These are phyloP conservation scores for Boechera retrofracta DNA, from an alignment of 345 rosid species.

Conservation along the genomic window DNA sequence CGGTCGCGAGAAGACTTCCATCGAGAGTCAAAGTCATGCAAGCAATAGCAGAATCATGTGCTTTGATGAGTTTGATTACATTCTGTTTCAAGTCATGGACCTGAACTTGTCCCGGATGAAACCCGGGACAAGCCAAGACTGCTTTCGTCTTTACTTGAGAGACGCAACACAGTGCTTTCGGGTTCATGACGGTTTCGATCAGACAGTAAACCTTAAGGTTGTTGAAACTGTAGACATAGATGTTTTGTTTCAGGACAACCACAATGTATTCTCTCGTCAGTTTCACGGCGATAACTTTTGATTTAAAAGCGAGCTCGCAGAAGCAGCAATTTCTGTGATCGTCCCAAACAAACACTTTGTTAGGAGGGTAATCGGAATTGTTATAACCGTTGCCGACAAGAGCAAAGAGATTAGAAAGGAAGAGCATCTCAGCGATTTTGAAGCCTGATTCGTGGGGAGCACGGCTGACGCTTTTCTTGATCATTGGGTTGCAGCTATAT, in stretches of 20 bases:
- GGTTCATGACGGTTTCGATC: slow-evolving; percentile 69
- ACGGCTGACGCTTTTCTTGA: slow-evolving; percentile 65
- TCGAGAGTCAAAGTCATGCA: slow-evolving; percentile 75
- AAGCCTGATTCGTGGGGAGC: slow-evolving; percentile 64
- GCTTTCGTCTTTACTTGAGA: slow-evolving; percentile 62
- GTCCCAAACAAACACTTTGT: slow-evolving; percentile 83
- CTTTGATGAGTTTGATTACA: slow-evolving; percentile 60
- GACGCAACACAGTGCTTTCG: slow-evolving; percentile 78
- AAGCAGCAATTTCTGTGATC: slow-evolving; percentile 68
- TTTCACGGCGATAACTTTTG: slow-evolving; percentile 70
- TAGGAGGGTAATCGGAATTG: slow-evolving; percentile 64
- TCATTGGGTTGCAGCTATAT: slow-evolving; percentile 63
- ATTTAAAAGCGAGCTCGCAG: slow-evolving; percentile 72
- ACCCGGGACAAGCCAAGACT: slow-evolving; percentile 85
- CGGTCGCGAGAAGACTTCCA: slow-evolving; percentile 83
- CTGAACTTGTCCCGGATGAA: slow-evolving; percentile 73
- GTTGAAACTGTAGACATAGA: slow-evolving; percentile 65
- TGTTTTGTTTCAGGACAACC: slow-evolving; percentile 71
- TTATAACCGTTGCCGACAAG: slow-evolving; percentile 66
- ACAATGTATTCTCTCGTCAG: slow-evolving; percentile 69
- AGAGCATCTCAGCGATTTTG: slow-evolving; percentile 84
- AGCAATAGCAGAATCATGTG: slow-evolving; percentile 75
- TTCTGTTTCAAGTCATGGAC: slow-evolving; percentile 78
- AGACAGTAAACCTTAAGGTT: slow-evolving; percentile 66
- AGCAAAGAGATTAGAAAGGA: slow-evolving; percentile 74